Percentiles rank a stretch among this genome's conserved stretches.
Evolutionary conservation across 345 rosid species (phyloP).

Genomic region (Punica granatum): DNA sequence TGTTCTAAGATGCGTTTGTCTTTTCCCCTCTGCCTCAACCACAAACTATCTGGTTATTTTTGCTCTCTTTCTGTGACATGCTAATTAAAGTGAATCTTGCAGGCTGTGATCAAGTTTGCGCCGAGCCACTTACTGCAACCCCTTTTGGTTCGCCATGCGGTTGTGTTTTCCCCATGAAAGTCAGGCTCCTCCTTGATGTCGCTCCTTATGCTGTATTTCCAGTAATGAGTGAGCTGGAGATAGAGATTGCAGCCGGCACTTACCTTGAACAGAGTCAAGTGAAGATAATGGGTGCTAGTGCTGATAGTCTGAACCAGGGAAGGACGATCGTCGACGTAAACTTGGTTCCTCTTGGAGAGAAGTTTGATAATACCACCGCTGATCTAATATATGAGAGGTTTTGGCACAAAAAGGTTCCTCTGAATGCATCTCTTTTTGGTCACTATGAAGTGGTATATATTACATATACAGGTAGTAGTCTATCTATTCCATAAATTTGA

Average conservation of each 20-base stretch:
- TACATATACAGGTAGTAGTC: constrained; percentile 72
- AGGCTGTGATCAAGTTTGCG: constrained; percentile 90
- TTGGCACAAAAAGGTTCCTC: constrained; percentile 63
- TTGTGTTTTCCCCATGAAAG: constrained; percentile 95
- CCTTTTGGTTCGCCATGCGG: constrained; percentile 97
- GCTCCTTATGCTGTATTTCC: constrained; percentile 86
- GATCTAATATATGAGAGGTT: constrained; percentile 70
- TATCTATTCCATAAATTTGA: constrained; percentile 13
- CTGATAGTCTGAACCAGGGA: constrained; percentile 87
- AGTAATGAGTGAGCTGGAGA: constrained; percentile 78
- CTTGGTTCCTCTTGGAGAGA: constrained; percentile 96
- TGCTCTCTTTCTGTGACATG: background rate
- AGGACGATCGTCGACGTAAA: constrained; percentile 76
- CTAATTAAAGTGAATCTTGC: constrained; percentile 16
- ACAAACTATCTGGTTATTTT: background rate
- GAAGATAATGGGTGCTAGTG: constrained; percentile 94
- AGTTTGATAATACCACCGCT: constrained; percentile 95
- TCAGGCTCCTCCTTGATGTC: constrained; percentile 70
- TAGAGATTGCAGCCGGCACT: constrained; percentile 90
- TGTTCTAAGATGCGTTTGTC: background rate
- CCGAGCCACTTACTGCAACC: constrained; percentile 81
- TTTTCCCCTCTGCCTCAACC: background rate
- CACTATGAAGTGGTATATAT: constrained; percentile 64
- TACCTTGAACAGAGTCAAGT: constrained; percentile 97
- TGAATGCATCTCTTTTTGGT: constrained; percentile 76